These are phyloP conservation scores for Chionographis japonica DNA, from an alignment of 106 monocot genomes.

Conservation along the genomic window DNA sequence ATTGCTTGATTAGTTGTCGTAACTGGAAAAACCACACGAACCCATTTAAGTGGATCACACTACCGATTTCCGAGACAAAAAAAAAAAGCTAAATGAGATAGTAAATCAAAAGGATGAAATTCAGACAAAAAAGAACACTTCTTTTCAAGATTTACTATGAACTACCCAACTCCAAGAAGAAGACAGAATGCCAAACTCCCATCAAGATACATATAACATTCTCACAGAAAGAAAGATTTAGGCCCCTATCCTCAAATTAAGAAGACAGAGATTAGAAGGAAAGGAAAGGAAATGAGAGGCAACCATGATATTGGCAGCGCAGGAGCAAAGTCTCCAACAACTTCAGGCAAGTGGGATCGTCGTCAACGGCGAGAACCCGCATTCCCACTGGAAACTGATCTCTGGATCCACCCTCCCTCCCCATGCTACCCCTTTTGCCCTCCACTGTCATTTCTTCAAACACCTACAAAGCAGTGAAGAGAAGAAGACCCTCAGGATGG, in stretches of 20 bases:
- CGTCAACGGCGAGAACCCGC: slow-evolving; percentile 20
- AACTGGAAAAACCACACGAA: slow-evolving; percentile 16
- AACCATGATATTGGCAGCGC: slow-evolving; percentile 21
- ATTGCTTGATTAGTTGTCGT: slow-evolving; percentile 18
- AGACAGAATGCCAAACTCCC: not conserved
- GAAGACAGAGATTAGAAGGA: not conserved
- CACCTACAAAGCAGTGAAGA: not conserved
- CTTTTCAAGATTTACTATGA: not conserved
- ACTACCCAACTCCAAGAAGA: not conserved
- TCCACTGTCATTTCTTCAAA: slow-evolving; percentile 9
- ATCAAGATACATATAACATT: not conserved
- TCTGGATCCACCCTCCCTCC: not conserved
- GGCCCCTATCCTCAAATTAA: no score
- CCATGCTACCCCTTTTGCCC: not conserved
- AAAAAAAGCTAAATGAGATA: not conserved
- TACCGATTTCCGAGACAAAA: no score
- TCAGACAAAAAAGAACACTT: not conserved
- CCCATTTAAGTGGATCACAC: no score
- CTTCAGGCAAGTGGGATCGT: slow-evolving; percentile 19
- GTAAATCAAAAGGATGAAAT: not conserved
- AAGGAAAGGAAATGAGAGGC: not conserved
- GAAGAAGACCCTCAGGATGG: not conserved
- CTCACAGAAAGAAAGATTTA: no score
- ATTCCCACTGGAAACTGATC: slow-evolving; percentile 20
- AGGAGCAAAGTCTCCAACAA: slow-evolving; percentile 7